phyloP scores from a whole-genome alignment of 139 green algal genomes.

The Dunaliella primolecta region DNA sequence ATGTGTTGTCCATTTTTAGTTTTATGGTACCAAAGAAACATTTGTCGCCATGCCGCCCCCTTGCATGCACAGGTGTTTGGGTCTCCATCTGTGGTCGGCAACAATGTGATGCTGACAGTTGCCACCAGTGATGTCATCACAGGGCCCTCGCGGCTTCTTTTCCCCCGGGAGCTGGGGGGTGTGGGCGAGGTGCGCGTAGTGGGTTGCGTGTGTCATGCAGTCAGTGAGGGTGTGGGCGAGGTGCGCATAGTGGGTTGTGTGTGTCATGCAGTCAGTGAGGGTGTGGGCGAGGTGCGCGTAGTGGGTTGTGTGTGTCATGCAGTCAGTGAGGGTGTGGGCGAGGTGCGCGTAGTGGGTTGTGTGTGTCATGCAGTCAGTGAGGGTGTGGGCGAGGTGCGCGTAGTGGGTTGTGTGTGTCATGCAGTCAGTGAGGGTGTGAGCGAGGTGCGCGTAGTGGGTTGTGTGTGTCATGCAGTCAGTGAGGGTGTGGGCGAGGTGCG shows the following conservation, averaged over 20 bases:
- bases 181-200: constrained; percentile 21
- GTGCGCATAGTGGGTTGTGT: constrained; percentile 2
- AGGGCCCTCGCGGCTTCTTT: constrained; percentile 80
- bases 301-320: constrained; percentile 3
- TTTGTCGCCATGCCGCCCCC: too few relatives aligned
- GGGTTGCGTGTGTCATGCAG: constrained; percentile 9
- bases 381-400: too few relatives aligned
- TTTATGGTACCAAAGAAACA: too few relatives aligned
- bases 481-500: too few relatives aligned
- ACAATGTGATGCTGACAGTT: constrained; percentile 87
- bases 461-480: too few relatives aligned
- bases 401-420: too few relatives aligned
- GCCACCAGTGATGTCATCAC: constrained; percentile 58
- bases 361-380: too few relatives aligned
- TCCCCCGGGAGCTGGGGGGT: constrained; percentile 56
- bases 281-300: constrained; percentile 24
- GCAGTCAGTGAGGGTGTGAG: too few relatives aligned
- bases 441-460: too few relatives aligned
- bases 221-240: constrained; percentile 39
- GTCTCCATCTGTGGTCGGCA: constrained; percentile 52
- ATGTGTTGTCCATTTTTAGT: too few relatives aligned
- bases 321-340: constrained; percentile 37
- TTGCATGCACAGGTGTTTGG: constrained; percentile 58
- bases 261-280: too few relatives aligned
- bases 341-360: constrained; percentile 12